These are phyloP conservation scores for Fusarium paranaense DNA, from an alignment of 2,329 filamentous ascomycete species.

Conservation along the genomic window DNA sequence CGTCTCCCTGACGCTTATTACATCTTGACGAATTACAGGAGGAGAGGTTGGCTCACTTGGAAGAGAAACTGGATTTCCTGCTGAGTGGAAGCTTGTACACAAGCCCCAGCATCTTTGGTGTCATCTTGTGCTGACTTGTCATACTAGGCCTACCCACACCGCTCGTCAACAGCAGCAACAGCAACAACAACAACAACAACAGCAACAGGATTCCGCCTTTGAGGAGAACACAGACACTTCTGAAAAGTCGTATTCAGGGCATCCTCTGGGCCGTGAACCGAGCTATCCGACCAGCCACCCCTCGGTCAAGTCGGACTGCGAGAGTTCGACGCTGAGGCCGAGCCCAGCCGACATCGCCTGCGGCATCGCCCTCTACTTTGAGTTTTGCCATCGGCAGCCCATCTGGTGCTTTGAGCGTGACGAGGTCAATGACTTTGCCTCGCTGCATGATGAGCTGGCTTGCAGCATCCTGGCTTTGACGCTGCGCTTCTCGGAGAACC, in stretches of 20 bases:
- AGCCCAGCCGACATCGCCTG: slow-evolving; percentile 48
- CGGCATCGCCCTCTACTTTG: slow-evolving; percentile 55
- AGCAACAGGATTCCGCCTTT: slow-evolving; percentile 41
- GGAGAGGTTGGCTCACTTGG: slow-evolving; percentile 62
- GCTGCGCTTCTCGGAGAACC: slow-evolving; percentile 52
- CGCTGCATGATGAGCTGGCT: slow-evolving; percentile 54
- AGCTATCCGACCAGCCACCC: slow-evolving; percentile 39
- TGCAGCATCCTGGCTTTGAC: slow-evolving; percentile 56
- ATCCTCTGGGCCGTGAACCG: slow-evolving; percentile 42
- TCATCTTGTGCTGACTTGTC: slow-evolving; percentile 45
- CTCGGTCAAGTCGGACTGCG: slow-evolving; percentile 44
- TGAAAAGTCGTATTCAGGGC: slow-evolving; percentile 51
- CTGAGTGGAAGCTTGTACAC: slow-evolving; percentile 55
- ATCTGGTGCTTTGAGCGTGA: slow-evolving; percentile 60
- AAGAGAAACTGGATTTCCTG: slow-evolving; percentile 64
- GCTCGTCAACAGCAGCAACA: slow-evolving; percentile 27
- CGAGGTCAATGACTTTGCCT: slow-evolving; percentile 50
- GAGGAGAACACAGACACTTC: slow-evolving; percentile 49
- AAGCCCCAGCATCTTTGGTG: slow-evolving; percentile 2
- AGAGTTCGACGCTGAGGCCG: slow-evolving; percentile 45
- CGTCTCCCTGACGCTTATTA: neutral
- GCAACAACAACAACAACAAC: slow-evolving; percentile 17
- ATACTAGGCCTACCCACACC: slow-evolving; percentile 46
- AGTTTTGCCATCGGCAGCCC: slow-evolving; percentile 57
- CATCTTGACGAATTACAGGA: slow-evolving; percentile 52